Percentiles rank a stretch among this genome's conserved stretches.
Conservation (phyloP, 1,284 basidiomycete genomes). For the Amylostereum chailletii region DNA sequence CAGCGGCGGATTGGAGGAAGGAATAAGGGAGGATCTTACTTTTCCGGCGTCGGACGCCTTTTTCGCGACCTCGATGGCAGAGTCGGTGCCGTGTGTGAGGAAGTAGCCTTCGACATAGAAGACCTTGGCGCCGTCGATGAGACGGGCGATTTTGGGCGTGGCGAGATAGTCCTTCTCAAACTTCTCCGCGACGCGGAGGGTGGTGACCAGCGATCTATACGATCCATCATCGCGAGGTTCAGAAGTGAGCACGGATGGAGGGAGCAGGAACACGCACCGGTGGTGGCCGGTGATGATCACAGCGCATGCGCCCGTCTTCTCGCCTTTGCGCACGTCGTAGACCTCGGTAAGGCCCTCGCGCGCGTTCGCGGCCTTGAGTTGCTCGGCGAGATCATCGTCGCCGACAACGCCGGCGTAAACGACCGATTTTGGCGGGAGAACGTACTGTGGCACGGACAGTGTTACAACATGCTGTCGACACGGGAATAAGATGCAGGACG, state of each 20-base stretch:
- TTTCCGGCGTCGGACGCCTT: constrained; percentile 75
- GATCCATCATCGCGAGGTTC: constrained; percentile 1
- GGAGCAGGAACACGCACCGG: constrained; percentile 40
- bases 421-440: constrained; percentile 84
- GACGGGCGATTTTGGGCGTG: constrained; percentile 68
- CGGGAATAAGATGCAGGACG: constrained; percentile 25
- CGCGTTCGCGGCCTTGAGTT: constrained; percentile 88
- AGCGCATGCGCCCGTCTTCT: constrained; percentile 94
- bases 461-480: background rate
- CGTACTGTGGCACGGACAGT: constrained; percentile 48
- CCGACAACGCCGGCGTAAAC: constrained; percentile 96
- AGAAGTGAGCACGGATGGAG: background rate
- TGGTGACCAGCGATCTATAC: constrained; percentile 81
- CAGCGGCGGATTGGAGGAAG: background rate
- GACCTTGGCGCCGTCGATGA: constrained; percentile 76
- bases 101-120: constrained; percentile 98
- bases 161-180: constrained; percentile 78
- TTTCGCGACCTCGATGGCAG: constrained; percentile 71
- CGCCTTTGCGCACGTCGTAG: constrained; percentile 83
- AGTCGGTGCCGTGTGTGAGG: constrained; percentile 86
- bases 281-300: constrained; percentile 93
- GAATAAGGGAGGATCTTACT: constrained; percentile 31
- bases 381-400: constrained; percentile 83
- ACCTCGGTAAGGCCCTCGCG: constrained; percentile 86
- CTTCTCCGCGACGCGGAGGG: constrained; percentile 83